Conservation (phyloP, 1,284 basidiomycete species). For the Anthracocystis setariae region DNA sequence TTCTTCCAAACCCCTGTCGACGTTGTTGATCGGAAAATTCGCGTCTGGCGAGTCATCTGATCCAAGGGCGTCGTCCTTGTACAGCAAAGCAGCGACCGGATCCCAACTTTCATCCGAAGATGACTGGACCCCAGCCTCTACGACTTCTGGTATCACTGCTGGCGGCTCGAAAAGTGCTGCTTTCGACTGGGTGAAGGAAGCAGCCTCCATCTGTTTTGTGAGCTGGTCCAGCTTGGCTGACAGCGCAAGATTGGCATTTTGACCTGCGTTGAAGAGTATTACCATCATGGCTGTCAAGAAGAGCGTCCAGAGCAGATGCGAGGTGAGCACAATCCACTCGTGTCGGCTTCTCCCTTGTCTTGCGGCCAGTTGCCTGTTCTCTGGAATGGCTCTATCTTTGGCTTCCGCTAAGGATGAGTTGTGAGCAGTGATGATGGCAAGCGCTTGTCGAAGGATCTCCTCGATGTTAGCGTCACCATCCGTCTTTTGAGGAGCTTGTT, state of each 20-base stretch:
- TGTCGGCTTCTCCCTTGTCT: too few relatives aligned
- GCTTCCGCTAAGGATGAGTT: slow-evolving; percentile 10
- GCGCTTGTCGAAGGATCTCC: slow-evolving; percentile 24
- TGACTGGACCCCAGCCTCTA: background rate
- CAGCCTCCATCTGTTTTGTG: slow-evolving; percentile 20
- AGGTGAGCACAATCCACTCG: slow-evolving; percentile 10
- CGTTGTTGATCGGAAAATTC: too few relatives aligned
- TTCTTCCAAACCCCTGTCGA: too few relatives aligned
- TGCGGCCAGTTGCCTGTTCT: background rate
- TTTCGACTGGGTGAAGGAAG: background rate
- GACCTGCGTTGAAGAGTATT: slow-evolving; percentile 35
- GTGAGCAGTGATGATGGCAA: slow-evolving; percentile 34
- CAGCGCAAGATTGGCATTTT: slow-evolving; percentile 20
- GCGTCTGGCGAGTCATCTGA: too few relatives aligned
- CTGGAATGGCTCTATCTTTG: background rate
- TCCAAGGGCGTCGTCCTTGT: too few relatives aligned
- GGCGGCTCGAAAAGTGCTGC: background rate
- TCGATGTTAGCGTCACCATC: slow-evolving; percentile 4
- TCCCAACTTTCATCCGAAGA: too few relatives aligned
- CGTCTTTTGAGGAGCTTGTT: background rate
- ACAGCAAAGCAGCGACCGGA: too few relatives aligned
- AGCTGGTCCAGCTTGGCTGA: slow-evolving; percentile 30
- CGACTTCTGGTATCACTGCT: background rate
- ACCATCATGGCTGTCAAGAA: slow-evolving; percentile 25
- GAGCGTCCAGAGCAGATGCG: slow-evolving; percentile 38